Base-by-base conservation (phyloP, 768 basidiomycete genomes). In the Inosperma sp. region DNA sequence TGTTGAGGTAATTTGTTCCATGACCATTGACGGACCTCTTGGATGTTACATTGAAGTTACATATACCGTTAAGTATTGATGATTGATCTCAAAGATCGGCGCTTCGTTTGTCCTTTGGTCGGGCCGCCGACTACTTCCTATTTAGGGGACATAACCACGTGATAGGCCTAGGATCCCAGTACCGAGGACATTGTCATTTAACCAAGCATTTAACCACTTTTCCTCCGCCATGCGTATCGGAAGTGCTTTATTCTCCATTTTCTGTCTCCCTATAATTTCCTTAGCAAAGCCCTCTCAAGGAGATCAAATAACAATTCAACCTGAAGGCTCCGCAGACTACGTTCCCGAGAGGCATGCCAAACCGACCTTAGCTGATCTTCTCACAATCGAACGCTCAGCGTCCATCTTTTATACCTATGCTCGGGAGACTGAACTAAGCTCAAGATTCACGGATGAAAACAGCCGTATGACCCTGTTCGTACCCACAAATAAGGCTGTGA, bases 401-500 rank as follows among this genome's bases (percentile, higher is more conserved):
- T 91, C 88, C 33, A 92, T 93, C 45, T 93, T 89, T 73, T 90
- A 83, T 63, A 82, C 85, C 0, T 92, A 92, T 63, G 85, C 87
- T 4, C 77, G 88, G 5, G 88, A 90, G 59, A 70, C 83, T 2
- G 73, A 79, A 56, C 57, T 84, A n/a, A 83, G 82, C 61, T 59
- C 62, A 25, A 69, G 73, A 8, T 77, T 92, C 43, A 61, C 65
- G 14, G 68, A 74, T 27, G 48, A 62, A 6, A 49, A 49, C n/a
- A 49, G 60, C 2, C 12, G 43, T 9, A 65, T 71, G 48, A 90
- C 90, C 0, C 46, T 94, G 8, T 75, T 95, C 35, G 90, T 84
- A 4, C 92, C 92, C 1, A 88, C 86, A 21, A 93, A 95, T 67
- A 88, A 85, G 65, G 92, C 90, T 7, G 81, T 93, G 13, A 89